Conservation (phyloP, 768 basidiomycete species). For the Collybia sordida region DNA sequence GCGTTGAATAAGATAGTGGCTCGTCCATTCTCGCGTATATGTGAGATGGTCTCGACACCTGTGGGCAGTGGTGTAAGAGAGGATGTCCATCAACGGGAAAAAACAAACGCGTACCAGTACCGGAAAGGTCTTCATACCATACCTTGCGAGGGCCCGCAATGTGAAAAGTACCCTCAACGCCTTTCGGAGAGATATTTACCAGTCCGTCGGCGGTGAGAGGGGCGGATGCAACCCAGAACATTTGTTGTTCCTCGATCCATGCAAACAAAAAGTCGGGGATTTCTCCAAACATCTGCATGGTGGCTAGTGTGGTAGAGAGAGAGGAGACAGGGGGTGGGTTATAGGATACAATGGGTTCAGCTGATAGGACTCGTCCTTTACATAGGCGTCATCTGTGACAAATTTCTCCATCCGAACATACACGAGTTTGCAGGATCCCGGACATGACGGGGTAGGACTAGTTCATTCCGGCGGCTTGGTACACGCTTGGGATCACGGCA, state of each 20-base stretch:
- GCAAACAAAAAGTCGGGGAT: conserved; percentile 53
- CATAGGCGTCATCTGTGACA: conserved; percentile 11
- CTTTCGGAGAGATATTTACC: conserved; percentile 71
- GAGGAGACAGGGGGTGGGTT: conserved; percentile 1
- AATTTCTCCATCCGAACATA: conserved; percentile 20
- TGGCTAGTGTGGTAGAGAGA: not conserved
- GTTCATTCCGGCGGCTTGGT: conserved; percentile 14
- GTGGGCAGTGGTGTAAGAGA: not conserved
- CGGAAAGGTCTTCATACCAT: conserved; percentile 77
- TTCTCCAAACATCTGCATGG: conserved; percentile 59
- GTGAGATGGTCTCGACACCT: conserved; percentile 44
- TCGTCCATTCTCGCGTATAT: conserved; percentile 62
- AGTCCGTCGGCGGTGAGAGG: conserved; percentile 58
- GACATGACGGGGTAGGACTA: conserved; percentile 13
- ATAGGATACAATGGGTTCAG: conserved; percentile 1
- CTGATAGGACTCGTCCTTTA: conserved; percentile 11
- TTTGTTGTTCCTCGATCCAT: conserved; percentile 63
- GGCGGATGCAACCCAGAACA: conserved; percentile 73
- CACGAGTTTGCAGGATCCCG: conserved; percentile 10
- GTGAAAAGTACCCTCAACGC: conserved; percentile 62
- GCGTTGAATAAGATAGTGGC: conserved; percentile 64
- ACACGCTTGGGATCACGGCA: conserved; percentile 12
- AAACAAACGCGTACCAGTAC: conserved; percentile 51
- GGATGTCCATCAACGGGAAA: not conserved
- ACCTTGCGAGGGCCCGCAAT: conserved; percentile 50